Evolutionary conservation across 1,139 yeast species (phyloP).

Genomic region (Kurtzmaniella natalensis): DNA sequence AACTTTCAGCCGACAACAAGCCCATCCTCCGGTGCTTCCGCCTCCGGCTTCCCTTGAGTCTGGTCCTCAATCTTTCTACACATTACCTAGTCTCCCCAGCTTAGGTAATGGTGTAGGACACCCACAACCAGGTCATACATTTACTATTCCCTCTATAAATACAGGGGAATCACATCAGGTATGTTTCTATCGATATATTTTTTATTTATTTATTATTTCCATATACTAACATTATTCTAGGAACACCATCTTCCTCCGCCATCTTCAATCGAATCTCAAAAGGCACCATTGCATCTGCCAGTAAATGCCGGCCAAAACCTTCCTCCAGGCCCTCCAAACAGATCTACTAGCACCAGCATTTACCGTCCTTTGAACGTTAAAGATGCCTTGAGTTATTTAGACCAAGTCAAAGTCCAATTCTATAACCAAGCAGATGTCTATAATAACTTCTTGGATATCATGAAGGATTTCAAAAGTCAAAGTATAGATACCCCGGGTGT

Average conservation of each 20-base stretch:
- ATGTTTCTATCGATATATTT: conserved; percentile 20
- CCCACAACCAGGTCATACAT: conserved; percentile 37
- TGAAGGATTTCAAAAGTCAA: conserved; percentile 97
- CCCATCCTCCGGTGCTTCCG: conserved; percentile 48
- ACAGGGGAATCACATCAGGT: conserved; percentile 28
- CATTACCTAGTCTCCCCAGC: conserved; percentile 50
- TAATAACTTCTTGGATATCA: conserved; percentile 91
- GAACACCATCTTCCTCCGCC: conserved; percentile 9
- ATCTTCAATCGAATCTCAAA: conserved; percentile 9
- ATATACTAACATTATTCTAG: conserved; percentile 11
- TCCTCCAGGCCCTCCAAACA: conserved; percentile 38
- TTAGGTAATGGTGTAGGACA: conserved; percentile 41
- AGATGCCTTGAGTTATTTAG: conserved; percentile 92
- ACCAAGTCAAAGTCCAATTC: conserved; percentile 92
- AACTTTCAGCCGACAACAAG: conserved; percentile 38
- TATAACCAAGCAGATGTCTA: conserved; percentile 92
- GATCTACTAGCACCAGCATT: conserved; percentile 42
- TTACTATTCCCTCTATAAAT: conserved; percentile 45
- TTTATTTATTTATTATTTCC: conserved; percentile 9
- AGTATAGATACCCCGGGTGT: conserved; percentile 98
- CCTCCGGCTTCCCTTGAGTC: conserved; percentile 53
- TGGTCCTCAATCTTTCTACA: conserved; percentile 48
- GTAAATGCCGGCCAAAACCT: conserved; percentile 12
- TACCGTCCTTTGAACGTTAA: conserved; percentile 92
- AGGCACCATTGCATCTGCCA: conserved; percentile 6